These are phyloP conservation scores for Trametopsis cervina DNA, from an alignment of 768 basidiomycete genomes.

Conservation along the genomic window DNA sequence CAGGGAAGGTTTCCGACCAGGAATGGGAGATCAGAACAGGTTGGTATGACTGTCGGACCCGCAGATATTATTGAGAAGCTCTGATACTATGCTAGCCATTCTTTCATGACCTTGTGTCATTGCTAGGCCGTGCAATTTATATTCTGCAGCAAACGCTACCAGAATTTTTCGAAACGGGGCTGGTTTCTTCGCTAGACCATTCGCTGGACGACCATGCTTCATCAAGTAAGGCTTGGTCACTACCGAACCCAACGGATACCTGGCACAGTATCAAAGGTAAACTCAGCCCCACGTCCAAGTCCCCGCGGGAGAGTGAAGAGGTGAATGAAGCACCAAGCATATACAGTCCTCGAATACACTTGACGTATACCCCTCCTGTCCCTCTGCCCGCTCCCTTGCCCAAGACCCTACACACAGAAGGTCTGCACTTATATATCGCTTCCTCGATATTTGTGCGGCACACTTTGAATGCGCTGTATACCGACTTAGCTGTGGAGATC, in stretches of 20 bases:
- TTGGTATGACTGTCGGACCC: conserved; percentile 20
- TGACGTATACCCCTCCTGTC: conserved; percentile 64
- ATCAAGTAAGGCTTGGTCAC: not conserved
- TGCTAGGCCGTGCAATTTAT: conserved; percentile 64
- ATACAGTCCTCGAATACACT: conserved; percentile 57
- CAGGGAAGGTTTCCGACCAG: conserved; percentile 56
- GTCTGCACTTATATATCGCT: conserved; percentile 65
- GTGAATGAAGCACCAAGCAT: conserved; percentile 31
- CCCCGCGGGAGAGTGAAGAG: conserved; percentile 16
- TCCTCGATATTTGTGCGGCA: conserved; percentile 66
- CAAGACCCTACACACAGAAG: conserved; percentile 62
- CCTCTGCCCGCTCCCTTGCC: conserved; percentile 65
- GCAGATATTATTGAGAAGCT: conserved; percentile 11
- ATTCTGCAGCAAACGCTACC: conserved; percentile 65
- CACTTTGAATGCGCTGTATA: conserved; percentile 69
- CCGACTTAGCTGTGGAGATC: conserved; percentile 52
- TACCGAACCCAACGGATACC: conserved; percentile 1
- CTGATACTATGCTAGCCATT: conserved; percentile 24
- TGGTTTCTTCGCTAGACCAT: conserved; percentile 49
- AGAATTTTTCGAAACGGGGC: conserved; percentile 61
- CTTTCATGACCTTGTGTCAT: no score
- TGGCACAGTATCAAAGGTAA: conserved; percentile 15
- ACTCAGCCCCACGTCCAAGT: conserved; percentile 19
- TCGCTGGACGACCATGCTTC: no score
- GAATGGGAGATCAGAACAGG: conserved; percentile 81